A percentile compares a stretch with the other conserved stretches of the same genome.
phyloP scores from a whole-genome alignment of 2,329 filamentous ascomycete genomes.

The Fragosphaeria purpurea region DNA sequence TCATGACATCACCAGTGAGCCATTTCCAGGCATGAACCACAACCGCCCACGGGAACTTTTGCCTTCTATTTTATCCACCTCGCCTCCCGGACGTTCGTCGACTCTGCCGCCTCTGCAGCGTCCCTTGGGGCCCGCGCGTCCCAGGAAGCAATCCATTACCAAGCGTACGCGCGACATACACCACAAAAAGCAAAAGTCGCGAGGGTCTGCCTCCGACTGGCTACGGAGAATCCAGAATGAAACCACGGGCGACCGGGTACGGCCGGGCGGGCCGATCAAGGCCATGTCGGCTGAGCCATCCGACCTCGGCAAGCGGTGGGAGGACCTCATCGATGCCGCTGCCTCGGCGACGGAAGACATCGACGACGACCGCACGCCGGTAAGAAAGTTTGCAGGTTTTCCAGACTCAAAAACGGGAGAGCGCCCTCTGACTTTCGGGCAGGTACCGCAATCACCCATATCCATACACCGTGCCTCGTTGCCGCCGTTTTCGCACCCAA shows the following conservation, averaged over 20 bases:
- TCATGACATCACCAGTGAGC: constrained; percentile 61
- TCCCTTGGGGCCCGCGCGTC: constrained; percentile 58
- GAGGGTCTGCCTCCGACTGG: constrained; percentile 59
- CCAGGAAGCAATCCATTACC: constrained; percentile 77
- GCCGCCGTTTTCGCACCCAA: constrained; percentile 49
- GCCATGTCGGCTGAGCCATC: constrained; percentile 78
- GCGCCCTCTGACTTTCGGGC: not conserved
- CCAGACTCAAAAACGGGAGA: not conserved
- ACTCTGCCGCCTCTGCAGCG: constrained; percentile 78
- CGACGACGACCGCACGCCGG: constrained; percentile 82
- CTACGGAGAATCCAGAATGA: constrained; percentile 48
- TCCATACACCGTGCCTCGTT: constrained; percentile 53
- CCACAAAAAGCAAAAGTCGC: constrained; percentile 72
- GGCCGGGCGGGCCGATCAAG: constrained; percentile 61
- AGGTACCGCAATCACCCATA: constrained; percentile 57
- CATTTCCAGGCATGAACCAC: constrained; percentile 53
- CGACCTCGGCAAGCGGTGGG: constrained; percentile 84
- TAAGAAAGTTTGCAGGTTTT: constrained; percentile 33
- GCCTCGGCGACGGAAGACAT: constrained; percentile 86
- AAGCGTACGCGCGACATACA: constrained; percentile 66
- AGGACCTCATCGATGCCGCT: constrained; percentile 87
- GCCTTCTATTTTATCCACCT: constrained; percentile 71
- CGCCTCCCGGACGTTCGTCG: constrained; percentile 77
- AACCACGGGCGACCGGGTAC: constrained; percentile 42
- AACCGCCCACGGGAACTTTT: constrained; percentile 61